Percentiles rank a stretch among this genome's conserved stretches.
Conservation (phyloP, 805 yeast genomes). For the Pichia californica region DNA sequence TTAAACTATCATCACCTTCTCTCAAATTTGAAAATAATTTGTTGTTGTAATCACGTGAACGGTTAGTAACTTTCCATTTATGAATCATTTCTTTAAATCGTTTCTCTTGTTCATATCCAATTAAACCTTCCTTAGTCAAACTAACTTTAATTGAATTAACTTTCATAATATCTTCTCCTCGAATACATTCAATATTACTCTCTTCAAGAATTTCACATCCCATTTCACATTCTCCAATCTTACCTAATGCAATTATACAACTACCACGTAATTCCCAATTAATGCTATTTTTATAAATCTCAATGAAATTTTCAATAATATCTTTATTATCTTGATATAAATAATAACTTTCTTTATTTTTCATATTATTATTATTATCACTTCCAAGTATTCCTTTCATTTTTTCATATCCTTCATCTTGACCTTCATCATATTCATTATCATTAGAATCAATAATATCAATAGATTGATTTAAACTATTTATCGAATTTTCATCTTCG, state of each 20-base stretch:
- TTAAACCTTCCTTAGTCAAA: not conserved
- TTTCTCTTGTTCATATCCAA: slow-evolving; percentile 2
- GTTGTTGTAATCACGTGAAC: not conserved
- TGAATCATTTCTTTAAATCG: not conserved
- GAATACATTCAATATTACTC: not conserved
- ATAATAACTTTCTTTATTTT: too few relatives aligned
- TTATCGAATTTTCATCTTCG: not conserved
- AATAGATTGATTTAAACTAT: too few relatives aligned
- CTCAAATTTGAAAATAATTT: not conserved
- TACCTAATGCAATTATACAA: not conserved
- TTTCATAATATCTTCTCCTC: not conserved
- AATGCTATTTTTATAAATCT: not conserved
- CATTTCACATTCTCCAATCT: not conserved
- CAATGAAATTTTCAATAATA: not conserved
- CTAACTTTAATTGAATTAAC: not conserved
- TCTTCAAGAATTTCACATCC: slow-evolving; percentile 2
- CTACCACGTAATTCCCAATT: slow-evolving; percentile 5
- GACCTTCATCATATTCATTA: not conserved
- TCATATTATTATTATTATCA: too few relatives aligned
- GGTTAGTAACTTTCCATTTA: slow-evolving; percentile 1
- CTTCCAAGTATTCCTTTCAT: too few relatives aligned
- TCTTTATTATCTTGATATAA: not conserved
- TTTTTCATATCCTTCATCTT: not conserved
- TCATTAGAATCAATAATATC: not conserved
- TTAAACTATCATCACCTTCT: not conserved